Evolutionary conservation across 1,284 basidiomycete genomes (phyloP).

Genomic region (Coniferiporia sulphurascens): DNA sequence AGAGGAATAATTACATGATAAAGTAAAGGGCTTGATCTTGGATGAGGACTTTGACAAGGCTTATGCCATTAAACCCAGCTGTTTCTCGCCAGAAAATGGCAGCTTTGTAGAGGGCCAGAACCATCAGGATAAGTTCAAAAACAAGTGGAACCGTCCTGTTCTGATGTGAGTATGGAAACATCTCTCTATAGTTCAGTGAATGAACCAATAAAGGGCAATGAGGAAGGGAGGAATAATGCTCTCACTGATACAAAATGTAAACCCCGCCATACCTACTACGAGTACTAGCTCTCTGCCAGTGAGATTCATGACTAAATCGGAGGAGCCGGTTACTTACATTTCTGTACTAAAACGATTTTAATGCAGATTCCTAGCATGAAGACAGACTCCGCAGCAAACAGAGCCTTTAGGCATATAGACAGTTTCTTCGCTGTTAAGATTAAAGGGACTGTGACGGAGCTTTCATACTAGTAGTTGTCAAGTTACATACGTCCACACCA

Average conservation of each 20-base stretch:
- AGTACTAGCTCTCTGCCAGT: too few relatives aligned
- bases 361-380: neutral
- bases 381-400: neutral
- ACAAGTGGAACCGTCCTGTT: neutral
- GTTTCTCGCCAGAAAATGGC: neutral
- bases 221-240: neutral
- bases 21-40: constrained; percentile 1
- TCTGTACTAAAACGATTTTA: too few relatives aligned
- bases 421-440: neutral
- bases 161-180: too few relatives aligned
- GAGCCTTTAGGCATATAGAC: neutral
- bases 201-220: neutral
- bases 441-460: neutral
- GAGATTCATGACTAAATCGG: too few relatives aligned
- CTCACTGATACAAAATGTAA: neutral
- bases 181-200: too few relatives aligned
- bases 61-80: neutral
- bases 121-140: neutral
- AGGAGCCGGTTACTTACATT: too few relatives aligned
- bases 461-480: neutral
- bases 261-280: neutral
- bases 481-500: neutral
- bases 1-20: neutral
- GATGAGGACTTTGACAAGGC: neutral
- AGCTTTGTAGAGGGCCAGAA: constrained; percentile 1